These are phyloP conservation scores for Camellia oleifera DNA, from an alignment of 179 eudicot genomes.

Conservation along the genomic window DNA sequence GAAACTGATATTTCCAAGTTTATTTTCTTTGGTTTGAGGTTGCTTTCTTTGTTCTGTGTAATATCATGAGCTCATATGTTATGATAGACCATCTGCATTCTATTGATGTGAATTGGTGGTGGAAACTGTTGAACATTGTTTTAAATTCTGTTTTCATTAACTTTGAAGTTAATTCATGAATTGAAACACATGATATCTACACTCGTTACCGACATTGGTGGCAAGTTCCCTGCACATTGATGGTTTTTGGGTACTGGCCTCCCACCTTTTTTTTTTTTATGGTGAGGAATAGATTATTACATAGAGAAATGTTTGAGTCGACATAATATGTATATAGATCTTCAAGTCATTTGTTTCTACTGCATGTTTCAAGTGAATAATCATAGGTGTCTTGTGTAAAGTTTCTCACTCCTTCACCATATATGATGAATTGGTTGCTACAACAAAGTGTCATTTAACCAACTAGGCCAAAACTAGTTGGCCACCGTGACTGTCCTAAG, in stretches of 20 bases:
- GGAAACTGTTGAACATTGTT: background rate
- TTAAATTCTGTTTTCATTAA: background rate
- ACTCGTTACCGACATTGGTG: background rate
- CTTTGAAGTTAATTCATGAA: background rate
- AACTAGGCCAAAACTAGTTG: too few relatives aligned
- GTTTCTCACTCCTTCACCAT: background rate
- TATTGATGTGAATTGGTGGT: slow-evolving; percentile 5
- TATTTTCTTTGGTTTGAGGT: background rate
- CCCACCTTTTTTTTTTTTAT: background rate
- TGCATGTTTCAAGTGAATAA: slow-evolving; percentile 1
- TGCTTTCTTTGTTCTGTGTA: background rate
- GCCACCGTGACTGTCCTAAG: too few relatives aligned
- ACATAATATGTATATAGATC: background rate
- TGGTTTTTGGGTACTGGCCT: background rate
- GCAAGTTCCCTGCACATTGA: background rate
- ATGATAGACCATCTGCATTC: background rate
- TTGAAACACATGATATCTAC: background rate
- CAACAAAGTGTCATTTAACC: background rate
- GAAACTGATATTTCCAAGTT: background rate
- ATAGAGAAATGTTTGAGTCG: background rate
- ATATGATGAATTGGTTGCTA: background rate
- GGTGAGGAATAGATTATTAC: background rate
- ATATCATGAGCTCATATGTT: background rate
- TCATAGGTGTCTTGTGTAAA: background rate
- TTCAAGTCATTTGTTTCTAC: background rate